A percentile compares a stretch with the other conserved stretches of the same genome.
Conservation (phyloP, 129 eudicot genomes). For the Logfia minima region DNA sequence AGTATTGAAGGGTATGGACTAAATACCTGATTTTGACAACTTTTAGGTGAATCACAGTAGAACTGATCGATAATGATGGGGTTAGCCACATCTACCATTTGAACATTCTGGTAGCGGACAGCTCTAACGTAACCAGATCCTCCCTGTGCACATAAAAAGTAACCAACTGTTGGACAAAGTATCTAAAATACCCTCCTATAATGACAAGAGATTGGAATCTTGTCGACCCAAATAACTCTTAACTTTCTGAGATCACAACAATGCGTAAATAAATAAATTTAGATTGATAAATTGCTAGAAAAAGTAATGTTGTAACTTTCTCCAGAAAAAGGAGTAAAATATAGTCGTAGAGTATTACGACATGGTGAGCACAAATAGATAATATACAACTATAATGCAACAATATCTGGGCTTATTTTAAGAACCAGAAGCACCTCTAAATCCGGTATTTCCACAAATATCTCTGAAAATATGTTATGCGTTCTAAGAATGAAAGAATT, state of each 20-base stretch:
- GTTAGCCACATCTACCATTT: constrained; percentile 77
- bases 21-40: constrained; percentile 86
- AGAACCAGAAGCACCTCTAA: background rate
- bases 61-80: constrained; percentile 93
- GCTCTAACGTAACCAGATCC: constrained; percentile 87
- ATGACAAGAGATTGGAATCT: constrained; percentile 6
- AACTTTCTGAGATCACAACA: background rate
- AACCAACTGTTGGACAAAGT: background rate
- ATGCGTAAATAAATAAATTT: background rate
- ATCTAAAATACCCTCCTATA: background rate
- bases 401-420: constrained; percentile 6
- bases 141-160: constrained; percentile 58
- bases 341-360: background rate
- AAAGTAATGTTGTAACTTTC: background rate
- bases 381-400: background rate
- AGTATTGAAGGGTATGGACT: constrained; percentile 4
- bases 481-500: constrained; percentile 13
- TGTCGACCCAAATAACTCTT: background rate
- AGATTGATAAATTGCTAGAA: background rate
- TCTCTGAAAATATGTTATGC: background rate
- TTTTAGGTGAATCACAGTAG: constrained; percentile 89
- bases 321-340: constrained; percentile 1
- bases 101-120: constrained; percentile 66
- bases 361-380: background rate
- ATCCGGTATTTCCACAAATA: background rate